Evolutionary conservation across 352 stramenopile species (phyloP).

Genomic region (Globisporangium cederbergense): DNA sequence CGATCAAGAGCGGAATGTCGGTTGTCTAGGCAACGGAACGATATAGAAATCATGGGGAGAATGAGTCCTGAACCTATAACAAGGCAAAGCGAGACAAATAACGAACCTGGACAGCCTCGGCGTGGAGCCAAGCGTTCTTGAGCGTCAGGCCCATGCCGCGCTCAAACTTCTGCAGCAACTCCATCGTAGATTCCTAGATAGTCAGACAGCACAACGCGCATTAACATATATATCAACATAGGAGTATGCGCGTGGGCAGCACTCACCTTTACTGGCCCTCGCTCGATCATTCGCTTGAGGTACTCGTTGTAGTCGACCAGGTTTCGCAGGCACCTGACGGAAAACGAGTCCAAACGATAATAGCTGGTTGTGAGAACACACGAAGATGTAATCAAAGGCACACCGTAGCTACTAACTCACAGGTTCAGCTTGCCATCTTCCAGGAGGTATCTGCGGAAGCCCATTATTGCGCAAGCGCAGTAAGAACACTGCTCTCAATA

Average conservation of each 20-base stretch:
- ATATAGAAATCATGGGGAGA: constrained; percentile 1
- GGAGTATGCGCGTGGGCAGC: too few species aligned
- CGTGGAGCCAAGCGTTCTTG: constrained; percentile 88
- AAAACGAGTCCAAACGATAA: neutral
- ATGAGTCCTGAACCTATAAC: neutral
- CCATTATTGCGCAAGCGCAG: too few species aligned
- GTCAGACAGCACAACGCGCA: neutral
- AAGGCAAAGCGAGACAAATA: neutral
- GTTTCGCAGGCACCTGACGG: constrained; percentile 64
- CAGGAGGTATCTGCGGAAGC: constrained; percentile 63
- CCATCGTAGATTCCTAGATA: constrained; percentile 47
- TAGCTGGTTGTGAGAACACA: neutral
- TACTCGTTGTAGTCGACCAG: constrained; percentile 82
- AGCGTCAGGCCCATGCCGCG: constrained; percentile 85
- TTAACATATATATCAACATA: constrained; percentile 4
- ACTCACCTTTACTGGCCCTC: constrained; percentile 59
- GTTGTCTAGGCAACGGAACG: constrained; percentile 54
- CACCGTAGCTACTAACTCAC: constrained; percentile 24
- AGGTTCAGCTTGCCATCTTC: constrained; percentile 92
- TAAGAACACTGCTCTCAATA: too few species aligned
- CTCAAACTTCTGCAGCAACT: constrained; percentile 82
- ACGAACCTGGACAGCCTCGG: constrained; percentile 79
- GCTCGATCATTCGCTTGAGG: constrained; percentile 61
- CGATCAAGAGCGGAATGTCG: constrained; percentile 85
- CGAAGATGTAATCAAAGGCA: neutral